Evolutionary conservation across 495 filamentous ascomycete genomes (phyloP), one percentile per base, ranked within the genome.

Genomic region (Neurospora sp.): DNA sequence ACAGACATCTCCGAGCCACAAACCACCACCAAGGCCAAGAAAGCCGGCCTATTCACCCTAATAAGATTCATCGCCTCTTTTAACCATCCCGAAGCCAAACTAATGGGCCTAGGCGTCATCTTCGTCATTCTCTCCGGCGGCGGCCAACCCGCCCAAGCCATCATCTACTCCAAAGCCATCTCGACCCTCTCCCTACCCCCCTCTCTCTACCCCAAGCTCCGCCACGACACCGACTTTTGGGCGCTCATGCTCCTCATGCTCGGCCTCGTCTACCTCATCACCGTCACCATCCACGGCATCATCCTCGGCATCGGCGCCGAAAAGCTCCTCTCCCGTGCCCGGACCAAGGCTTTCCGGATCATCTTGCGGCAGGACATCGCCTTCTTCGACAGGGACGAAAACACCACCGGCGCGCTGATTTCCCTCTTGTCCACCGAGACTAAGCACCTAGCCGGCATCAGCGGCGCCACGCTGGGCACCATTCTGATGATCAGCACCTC

Each of bases 301-400:
- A 39, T 39, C 39, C 39, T 39, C 11, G 39, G 39, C 39, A 39
- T 28, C 85, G 88, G 4, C 93, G 96, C 72, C 92, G 91, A 2
- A 89, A 89, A 75, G 90, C 92, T 83, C 91, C 87, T 43, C 84
- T 96, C 90, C 76, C 90, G 94, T 17, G 90, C 92, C 6, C 88
- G 95, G 73, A 87, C 92, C 79, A 84, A 85, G 45, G 88, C 90
- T 38, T 97, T 98, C 83, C 85, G 91, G 48, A 84, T 89, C 24
- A 94, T 97, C 79, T 86, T 98, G n/a, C 91, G 94, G 11, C 95
- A 98, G 78, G 94, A 98, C 74, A 93, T 98, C 73, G 86, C 87
- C 17, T 98, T 93, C 81, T 98, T 97, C 75, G 95, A 39, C 76
- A 90, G 66, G 78, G 82, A 96, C 76, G 87, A 94, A 76, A 97